A percentile compares a stretch with the other conserved stretches of the same genome.
Evolutionary conservation across 2,329 filamentous ascomycete species (phyloP).

Genomic region (Pseudopithomyces maydicus): DNA sequence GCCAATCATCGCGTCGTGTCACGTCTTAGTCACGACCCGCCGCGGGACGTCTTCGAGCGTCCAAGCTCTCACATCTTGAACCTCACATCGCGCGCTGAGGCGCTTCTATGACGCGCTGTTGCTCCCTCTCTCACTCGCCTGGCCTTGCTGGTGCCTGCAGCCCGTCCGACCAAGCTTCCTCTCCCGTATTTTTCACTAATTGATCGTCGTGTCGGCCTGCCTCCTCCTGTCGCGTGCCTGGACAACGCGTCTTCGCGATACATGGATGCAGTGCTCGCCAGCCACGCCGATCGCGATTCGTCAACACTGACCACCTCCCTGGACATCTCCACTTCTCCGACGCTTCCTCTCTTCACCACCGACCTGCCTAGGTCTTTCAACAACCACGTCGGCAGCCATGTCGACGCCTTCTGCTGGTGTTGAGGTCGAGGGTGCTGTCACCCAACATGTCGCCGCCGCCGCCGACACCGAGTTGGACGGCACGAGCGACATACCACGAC

Average conservation of each 20-base stretch:
- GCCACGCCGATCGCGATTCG: slow-evolving; percentile 37
- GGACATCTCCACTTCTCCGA: slow-evolving; percentile 12
- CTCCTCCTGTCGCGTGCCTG: slow-evolving; percentile 15
- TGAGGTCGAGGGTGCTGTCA: slow-evolving; percentile 23
- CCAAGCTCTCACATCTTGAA: slow-evolving; percentile 28
- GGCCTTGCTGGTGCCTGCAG: slow-evolving; percentile 17
- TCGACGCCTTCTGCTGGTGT: slow-evolving; percentile 34
- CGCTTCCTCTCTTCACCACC: slow-evolving; percentile 18
- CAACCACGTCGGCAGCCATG: slow-evolving; percentile 35
- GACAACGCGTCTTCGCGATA: slow-evolving; percentile 31
- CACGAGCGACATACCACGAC: slow-evolving; percentile 41
- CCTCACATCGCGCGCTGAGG: slow-evolving; percentile 19
- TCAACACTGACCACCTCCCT: slow-evolving; percentile 30
- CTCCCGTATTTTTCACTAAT: slow-evolving; percentile 9
- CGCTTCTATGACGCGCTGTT: slow-evolving; percentile 18
- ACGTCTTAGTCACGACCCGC: slow-evolving; percentile 19
- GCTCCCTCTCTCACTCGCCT: slow-evolving; percentile 19
- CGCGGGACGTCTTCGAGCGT: slow-evolving; percentile 16
- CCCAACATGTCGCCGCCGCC: slow-evolving; percentile 27
- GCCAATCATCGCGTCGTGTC: slow-evolving; percentile 31
- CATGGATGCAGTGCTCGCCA: slow-evolving; percentile 33
- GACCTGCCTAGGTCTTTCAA: slow-evolving; percentile 15
- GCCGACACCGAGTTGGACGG: slow-evolving; percentile 25
- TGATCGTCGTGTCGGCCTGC: slow-evolving; percentile 8
- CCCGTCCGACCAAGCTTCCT: slow-evolving; percentile 6